Conservation (phyloP, 2,329 filamentous ascomycete genomes). For the Sclerotinia borealis region DNA sequence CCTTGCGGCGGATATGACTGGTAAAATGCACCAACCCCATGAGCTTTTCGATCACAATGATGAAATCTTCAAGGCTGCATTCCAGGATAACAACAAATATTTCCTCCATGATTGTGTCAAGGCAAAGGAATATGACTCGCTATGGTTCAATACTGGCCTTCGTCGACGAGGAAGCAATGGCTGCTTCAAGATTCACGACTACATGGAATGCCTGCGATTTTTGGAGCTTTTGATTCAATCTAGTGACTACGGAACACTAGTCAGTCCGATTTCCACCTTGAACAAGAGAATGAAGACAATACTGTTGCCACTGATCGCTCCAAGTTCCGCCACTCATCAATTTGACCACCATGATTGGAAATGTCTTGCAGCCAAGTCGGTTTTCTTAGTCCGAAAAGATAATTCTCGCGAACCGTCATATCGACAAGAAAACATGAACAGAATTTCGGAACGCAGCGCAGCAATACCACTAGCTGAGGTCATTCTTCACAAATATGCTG, state of each 20-base stretch:
- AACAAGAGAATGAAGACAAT: constrained; percentile 2
- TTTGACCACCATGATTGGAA: constrained; percentile 11
- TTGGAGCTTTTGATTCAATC: background rate
- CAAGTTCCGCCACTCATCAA: background rate
- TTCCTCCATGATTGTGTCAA: constrained; percentile 24
- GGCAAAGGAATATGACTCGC: constrained; percentile 4
- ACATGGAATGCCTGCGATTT: constrained; percentile 20
- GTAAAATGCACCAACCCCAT: constrained; percentile 13
- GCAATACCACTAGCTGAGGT: constrained; percentile 18
- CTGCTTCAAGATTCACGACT: constrained; percentile 15
- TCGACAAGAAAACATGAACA: constrained; percentile 15
- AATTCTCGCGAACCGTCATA: constrained; percentile 17
- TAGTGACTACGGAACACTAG: background rate
- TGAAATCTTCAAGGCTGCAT: constrained; percentile 27
- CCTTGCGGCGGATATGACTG: constrained; percentile 22
- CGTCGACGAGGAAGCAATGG: constrained; percentile 12
- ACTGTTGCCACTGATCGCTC: constrained; percentile 16
- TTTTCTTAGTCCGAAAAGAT: constrained; percentile 17
- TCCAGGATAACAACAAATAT: constrained; percentile 16
- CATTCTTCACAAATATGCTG: constrained; percentile 15
- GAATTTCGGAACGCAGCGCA: constrained; percentile 6
- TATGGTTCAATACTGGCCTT: constrained; percentile 24
- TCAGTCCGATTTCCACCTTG: background rate
- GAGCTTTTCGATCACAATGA: constrained; percentile 27
- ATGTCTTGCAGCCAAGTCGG: constrained; percentile 6